phyloP scores from a whole-genome alignment of 345 rosid species.

The Euphorbia lathyris region DNA sequence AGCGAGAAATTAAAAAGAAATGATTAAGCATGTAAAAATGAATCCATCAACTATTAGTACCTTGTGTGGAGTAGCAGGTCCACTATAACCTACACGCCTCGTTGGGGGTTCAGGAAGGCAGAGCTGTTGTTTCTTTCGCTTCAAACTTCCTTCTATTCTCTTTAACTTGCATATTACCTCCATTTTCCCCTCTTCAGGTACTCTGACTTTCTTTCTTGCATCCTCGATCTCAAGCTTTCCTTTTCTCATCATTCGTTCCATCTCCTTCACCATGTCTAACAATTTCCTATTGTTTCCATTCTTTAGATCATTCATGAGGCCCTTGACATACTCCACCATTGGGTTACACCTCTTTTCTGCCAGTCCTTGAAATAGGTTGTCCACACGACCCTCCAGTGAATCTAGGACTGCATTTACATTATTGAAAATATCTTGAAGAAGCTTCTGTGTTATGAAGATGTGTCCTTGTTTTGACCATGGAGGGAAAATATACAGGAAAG shows the following conservation, averaged over 20 bases:
- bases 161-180: slow-evolving; percentile 42
- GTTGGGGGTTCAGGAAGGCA: slow-evolving; percentile 25
- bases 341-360: slow-evolving; percentile 50
- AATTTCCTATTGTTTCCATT: slow-evolving; percentile 41
- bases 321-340: slow-evolving; percentile 47
- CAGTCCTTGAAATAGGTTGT: slow-evolving; percentile 44
- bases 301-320: slow-evolving; percentile 45
- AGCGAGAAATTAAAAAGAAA: not conserved
- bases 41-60: slow-evolving; percentile 1
- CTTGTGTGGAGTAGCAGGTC: not conserved
- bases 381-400: slow-evolving; percentile 49
- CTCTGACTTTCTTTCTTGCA: slow-evolving; percentile 38
- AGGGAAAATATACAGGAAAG: slow-evolving; percentile 21
- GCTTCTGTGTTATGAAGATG: slow-evolving; percentile 34
- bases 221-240: slow-evolving; percentile 46
- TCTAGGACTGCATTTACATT: slow-evolving; percentile 35
- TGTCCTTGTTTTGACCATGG: slow-evolving; percentile 39
- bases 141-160: slow-evolving; percentile 38
- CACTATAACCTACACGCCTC: slow-evolving; percentile 8
- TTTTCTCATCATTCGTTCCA: slow-evolving; percentile 40
- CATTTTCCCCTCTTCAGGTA: slow-evolving; percentile 45
- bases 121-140: slow-evolving; percentile 32
- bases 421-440: slow-evolving; percentile 37
- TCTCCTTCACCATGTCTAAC: slow-evolving; percentile 41
- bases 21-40: not conserved